These are phyloP conservation scores for Psilocybe azurescens DNA, from an alignment of 768 basidiomycete species.

Conservation along the genomic window DNA sequence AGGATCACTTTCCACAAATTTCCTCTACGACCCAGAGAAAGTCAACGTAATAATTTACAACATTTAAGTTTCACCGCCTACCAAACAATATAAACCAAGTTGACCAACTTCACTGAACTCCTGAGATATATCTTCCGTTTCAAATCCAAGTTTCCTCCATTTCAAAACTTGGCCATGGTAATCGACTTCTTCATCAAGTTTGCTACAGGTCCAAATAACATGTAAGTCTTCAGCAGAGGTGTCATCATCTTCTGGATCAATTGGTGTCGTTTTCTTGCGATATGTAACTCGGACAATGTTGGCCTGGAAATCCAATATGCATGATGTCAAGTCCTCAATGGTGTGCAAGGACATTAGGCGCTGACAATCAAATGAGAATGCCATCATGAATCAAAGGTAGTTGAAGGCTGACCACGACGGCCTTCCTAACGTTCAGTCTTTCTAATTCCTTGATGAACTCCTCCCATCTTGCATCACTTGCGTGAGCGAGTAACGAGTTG, in stretches of 20 bases:
- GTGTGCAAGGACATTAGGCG: conserved; percentile 84
- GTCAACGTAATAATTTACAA: background rate
- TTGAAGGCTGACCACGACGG: conserved; percentile 70
- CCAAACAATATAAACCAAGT: conserved; percentile 83
- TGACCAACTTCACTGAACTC: conserved; percentile 84
- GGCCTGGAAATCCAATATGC: conserved; percentile 87
- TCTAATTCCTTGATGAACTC: conserved; percentile 80
- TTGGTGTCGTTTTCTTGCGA: conserved; percentile 79
- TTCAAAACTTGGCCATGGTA: conserved; percentile 55
- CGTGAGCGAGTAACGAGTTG: conserved; percentile 82
- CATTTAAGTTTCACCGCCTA: conserved; percentile 41
- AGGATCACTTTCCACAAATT: conserved; percentile 70
- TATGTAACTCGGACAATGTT: conserved; percentile 82
- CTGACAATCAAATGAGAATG: conserved; percentile 39
- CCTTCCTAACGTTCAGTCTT: conserved; percentile 76
- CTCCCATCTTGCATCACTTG: conserved; percentile 79
- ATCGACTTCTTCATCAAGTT: conserved; percentile 58
- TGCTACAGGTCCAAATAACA: conserved; percentile 72
- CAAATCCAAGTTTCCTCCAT: conserved; percentile 84
- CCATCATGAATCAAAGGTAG: background rate
- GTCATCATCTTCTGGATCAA: conserved; percentile 70
- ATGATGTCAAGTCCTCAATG: conserved; percentile 81
- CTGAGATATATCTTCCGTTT: conserved; percentile 70
- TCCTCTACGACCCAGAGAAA: conserved; percentile 46
- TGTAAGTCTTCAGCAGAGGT: conserved; percentile 61